These are phyloP conservation scores for Stemphylium beticola DNA, from an alignment of 2,329 filamentous ascomycete genomes.

Conservation along the genomic window DNA sequence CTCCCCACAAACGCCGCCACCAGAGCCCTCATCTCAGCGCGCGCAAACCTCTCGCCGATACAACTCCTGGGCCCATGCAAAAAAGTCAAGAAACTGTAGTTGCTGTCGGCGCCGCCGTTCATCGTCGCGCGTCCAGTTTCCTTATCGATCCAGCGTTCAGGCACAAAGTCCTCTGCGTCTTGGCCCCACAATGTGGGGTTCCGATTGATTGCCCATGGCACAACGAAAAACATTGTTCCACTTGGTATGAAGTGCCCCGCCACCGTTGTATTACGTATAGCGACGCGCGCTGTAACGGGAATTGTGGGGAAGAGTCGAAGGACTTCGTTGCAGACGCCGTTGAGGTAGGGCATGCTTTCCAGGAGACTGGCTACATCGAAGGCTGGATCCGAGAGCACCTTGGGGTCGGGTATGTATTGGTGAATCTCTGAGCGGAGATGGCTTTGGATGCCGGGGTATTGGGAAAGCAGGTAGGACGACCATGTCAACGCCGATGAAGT, in stretches of 20 bases:
- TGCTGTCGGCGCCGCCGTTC: slow-evolving; percentile 47
- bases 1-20: slow-evolving; percentile 44
- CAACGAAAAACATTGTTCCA: slow-evolving; percentile 48
- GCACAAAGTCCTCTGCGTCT: slow-evolving; percentile 50
- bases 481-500: slow-evolving; percentile 78
- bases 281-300: slow-evolving; percentile 41
- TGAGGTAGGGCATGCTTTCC: slow-evolving; percentile 54
- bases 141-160: slow-evolving; percentile 55
- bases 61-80: slow-evolving; percentile 51
- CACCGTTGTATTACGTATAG: slow-evolving; percentile 42
- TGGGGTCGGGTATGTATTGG: slow-evolving; percentile 60
- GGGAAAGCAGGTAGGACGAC: slow-evolving; percentile 73
- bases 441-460: slow-evolving; percentile 68
- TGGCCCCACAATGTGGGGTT: slow-evolving; percentile 52
- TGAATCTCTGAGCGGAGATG: slow-evolving; percentile 73
- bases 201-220: slow-evolving; percentile 53
- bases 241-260: slow-evolving; percentile 47
- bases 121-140: slow-evolving; percentile 48
- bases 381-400: slow-evolving; percentile 18
- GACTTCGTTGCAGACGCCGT: slow-evolving; percentile 55
- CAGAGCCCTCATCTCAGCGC: slow-evolving; percentile 46
- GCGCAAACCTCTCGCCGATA: slow-evolving; percentile 48
- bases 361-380: slow-evolving; percentile 46
- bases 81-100: slow-evolving; percentile 53
- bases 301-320: slow-evolving; percentile 49